A percentile compares a stretch with the other conserved stretches of the same genome.
These are phyloP conservation scores for Blepharisma undulans DNA, from an alignment of 169 alveolate species.

Conservation along the genomic window DNA sequence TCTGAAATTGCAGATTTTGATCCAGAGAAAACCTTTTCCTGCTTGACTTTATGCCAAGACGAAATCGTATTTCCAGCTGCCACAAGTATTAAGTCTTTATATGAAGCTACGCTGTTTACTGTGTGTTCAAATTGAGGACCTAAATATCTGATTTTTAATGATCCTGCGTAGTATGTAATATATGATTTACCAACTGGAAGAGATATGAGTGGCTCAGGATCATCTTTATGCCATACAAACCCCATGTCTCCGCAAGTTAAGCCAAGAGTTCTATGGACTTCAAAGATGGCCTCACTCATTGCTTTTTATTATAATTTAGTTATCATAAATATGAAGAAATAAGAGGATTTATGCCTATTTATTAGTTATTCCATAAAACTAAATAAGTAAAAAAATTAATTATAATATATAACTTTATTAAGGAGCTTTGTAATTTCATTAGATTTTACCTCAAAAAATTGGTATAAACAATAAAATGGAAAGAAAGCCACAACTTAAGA, in stretches of 20 bases:
- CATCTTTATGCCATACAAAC: constrained; percentile 54
- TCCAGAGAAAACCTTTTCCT: constrained; percentile 54
- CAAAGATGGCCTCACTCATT: constrained; percentile 44
- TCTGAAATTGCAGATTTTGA: constrained; percentile 53
- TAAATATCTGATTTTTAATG: constrained; percentile 63
- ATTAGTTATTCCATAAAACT: too few relatives aligned
- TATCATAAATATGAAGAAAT: too few relatives aligned
- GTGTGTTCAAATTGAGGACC: constrained; percentile 63
- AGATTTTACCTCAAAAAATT: neutral
- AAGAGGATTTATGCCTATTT: too few relatives aligned
- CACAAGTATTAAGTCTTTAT: constrained; percentile 62
- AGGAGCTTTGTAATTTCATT: neutral
- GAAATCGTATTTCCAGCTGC: constrained; percentile 62
- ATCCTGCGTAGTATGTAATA: constrained; percentile 66
- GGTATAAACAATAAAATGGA: neutral
- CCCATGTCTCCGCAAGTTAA: constrained; percentile 55
- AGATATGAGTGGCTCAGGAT: constrained; percentile 47
- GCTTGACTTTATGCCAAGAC: constrained; percentile 72
- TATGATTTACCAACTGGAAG: constrained; percentile 68
- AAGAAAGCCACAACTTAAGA: neutral
- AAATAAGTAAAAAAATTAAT: too few relatives aligned
- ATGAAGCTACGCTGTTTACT: constrained; percentile 58
- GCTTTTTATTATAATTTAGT: neutral
- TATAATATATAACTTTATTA: too few relatives aligned
- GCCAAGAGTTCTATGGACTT: constrained; percentile 74